Base-by-base conservation (phyloP, 768 basidiomycete genomes). In the Sutorius australiensis region DNA sequence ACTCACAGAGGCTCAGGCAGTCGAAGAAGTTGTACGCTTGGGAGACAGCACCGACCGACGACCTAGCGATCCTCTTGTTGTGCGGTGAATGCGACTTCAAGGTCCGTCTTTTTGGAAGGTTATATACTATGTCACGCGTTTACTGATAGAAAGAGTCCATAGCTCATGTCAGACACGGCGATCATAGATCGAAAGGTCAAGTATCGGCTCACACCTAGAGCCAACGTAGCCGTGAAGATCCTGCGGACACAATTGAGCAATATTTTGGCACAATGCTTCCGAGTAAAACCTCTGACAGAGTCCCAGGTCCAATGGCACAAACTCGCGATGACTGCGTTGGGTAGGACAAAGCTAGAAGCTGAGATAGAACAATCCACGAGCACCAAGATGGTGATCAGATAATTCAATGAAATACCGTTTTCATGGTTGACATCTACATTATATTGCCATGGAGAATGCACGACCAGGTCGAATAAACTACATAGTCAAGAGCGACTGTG, bases 71-170 rank as follows among this genome's bases (percentile, higher is more conserved):
- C 47, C 64, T 92, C 27, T 74, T 98, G 16, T 72, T 98, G 1
- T 98, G 94, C 54, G 95, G 95, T 9, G 95, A 98, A 56, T 75
- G 80, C 21, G 95, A 98, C 51, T 87, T 90, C 74, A 94, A 88
- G 81, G 92, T 84, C 67, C 50, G 75, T 56, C 16, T 12, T 30
- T 48, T 28, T 44, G 14, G 39, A 19, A 42, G 30, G 44, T 53
- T 11, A 17, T 27, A 12, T 30, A 21, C 36, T 19, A 42, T 19
- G 37, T n/a, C n/a, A 8, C 13, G 14, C 31, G 41, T 48, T 60
- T 50, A 13, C 40, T 53, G 39, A 63, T 31, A 4, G 33, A 19
- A 40, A 36, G 33, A 27, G 7, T 32, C 5, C 40, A 37, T 58
- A 98, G 95, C 74, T 88, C 27, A 72, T 82, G 34, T 84, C 94